Evolutionary conservation across 768 basidiomycete genomes (phyloP).

Genomic region (Boletus rubroflammeus): DNA sequence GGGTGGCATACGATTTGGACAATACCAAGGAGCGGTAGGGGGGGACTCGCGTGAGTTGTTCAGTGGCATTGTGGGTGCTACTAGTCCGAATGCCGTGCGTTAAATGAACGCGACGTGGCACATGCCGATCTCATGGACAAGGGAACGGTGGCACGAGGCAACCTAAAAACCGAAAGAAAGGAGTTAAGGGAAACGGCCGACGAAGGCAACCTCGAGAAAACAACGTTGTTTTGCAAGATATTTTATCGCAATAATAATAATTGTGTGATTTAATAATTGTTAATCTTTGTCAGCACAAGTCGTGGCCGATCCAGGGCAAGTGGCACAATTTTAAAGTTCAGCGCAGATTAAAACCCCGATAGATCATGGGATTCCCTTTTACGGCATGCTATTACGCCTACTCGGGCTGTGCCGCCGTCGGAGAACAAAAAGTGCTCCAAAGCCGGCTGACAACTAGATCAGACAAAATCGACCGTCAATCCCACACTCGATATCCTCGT

Average conservation of each 20-base stretch:
- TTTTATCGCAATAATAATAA: too few relatives aligned
- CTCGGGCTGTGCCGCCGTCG: slow-evolving; percentile 31
- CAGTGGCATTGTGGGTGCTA: too few relatives aligned
- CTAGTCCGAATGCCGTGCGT: background rate
- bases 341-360: slow-evolving; percentile 28
- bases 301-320: background rate
- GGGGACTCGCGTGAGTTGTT: background rate
- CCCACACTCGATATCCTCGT: slow-evolving; percentile 29
- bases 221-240: too few relatives aligned
- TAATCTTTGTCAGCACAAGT: background rate
- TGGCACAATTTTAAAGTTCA: slow-evolving; percentile 20
- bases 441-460: slow-evolving; percentile 29
- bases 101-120: background rate
- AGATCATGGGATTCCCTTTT: slow-evolving; percentile 3
- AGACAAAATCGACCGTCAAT: slow-evolving; percentile 24
- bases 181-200: slow-evolving; percentile 16
- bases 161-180: slow-evolving; percentile 12
- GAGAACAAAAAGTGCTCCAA: slow-evolving; percentile 34
- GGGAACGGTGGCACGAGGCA: too few relatives aligned
- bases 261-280: too few relatives aligned
- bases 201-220: slow-evolving; percentile 17
- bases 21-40: background rate
- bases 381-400: slow-evolving; percentile 25
- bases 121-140: slow-evolving; percentile 14
- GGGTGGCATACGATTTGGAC: background rate